These are phyloP conservation scores for Avena sativa DNA, from an alignment of 176 grass and related monocot species.

Conservation along the genomic window DNA sequence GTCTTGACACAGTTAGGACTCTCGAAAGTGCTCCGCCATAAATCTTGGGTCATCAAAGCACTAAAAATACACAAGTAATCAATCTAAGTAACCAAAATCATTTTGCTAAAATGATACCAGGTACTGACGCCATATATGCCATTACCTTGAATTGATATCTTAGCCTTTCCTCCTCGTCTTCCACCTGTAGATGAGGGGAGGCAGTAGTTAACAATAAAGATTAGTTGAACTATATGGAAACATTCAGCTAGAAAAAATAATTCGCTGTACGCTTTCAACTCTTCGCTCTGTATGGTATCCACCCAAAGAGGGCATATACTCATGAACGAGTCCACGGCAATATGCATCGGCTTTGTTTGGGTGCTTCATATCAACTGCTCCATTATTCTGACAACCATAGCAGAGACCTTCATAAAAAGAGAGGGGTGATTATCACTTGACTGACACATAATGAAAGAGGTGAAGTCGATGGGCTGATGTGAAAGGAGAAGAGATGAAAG, in stretches of 20 bases:
- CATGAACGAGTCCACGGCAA: neutral
- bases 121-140: neutral
- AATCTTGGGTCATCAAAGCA: neutral
- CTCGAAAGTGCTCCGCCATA: neutral
- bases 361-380: neutral
- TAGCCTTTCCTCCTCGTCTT: neutral
- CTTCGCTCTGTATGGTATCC: neutral
- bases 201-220: neutral
- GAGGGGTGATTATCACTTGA: neutral
- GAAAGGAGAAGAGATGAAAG: too few species aligned
- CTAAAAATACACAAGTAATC: neutral
- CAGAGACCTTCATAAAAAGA: neutral
- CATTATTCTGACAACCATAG: neutral
- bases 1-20: neutral
- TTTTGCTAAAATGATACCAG: neutral
- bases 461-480: too few species aligned
- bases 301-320: neutral
- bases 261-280: neutral
- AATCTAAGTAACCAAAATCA: neutral
- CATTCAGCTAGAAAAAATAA: neutral
- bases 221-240: neutral
- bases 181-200: neutral
- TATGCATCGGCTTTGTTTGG: neutral
- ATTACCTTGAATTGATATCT: neutral
- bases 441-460: neutral